These are phyloP conservation scores for Schizosaccharomyces lindneri DNA, from an alignment of 805 yeast species.

Conservation along the genomic window DNA sequence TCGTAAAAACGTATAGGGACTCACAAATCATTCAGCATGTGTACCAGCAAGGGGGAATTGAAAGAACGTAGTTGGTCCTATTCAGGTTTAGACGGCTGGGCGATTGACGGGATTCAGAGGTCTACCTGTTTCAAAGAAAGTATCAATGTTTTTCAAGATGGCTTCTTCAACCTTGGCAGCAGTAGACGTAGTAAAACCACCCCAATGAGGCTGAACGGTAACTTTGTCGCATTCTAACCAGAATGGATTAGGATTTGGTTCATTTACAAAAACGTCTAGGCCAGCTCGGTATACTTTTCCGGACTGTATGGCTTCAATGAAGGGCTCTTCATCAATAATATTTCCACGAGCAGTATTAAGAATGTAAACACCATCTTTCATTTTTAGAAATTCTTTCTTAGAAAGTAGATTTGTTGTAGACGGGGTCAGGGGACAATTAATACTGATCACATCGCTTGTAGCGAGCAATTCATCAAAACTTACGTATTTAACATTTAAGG, in stretches of 20 bases:
- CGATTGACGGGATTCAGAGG: neutral
- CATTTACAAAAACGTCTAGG: conserved; percentile 35
- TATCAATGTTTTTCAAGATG: conserved; percentile 1
- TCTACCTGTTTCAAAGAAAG: neutral
- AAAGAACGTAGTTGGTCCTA: too few species aligned
- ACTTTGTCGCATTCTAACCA: conserved; percentile 19
- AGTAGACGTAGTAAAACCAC: conserved; percentile 18
- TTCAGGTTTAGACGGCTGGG: neutral
- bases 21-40: too few species aligned
- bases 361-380: conserved; percentile 29
- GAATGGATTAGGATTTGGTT: conserved; percentile 31
- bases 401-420: conserved; percentile 27
- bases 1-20: too few species aligned
- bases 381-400: conserved; percentile 20
- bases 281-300: conserved; percentile 31
- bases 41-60: too few species aligned
- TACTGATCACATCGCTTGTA: conserved; percentile 24
- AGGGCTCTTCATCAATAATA: conserved; percentile 28
- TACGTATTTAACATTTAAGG: conserved; percentile 14
- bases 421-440: conserved; percentile 29
- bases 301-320: conserved; percentile 21
- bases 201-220: conserved; percentile 33
- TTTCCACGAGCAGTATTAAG: conserved; percentile 42
- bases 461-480: conserved; percentile 24
- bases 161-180: conserved; percentile 4